These are phyloP conservation scores for Geum urbanum DNA, from an alignment of 306 rosid genomes.

Conservation along the genomic window DNA sequence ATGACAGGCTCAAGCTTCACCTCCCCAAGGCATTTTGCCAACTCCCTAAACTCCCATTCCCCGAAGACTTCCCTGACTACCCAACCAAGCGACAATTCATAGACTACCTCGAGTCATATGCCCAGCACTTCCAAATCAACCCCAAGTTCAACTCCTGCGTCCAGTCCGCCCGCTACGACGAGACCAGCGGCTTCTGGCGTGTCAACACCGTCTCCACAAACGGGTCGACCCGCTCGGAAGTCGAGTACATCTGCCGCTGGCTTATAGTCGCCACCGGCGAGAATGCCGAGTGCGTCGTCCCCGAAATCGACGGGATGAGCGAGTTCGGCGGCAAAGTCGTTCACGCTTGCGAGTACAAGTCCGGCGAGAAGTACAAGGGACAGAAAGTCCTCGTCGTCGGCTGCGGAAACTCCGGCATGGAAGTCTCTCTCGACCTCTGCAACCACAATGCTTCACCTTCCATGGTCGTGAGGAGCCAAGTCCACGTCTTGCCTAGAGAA, in stretches of 20 bases:
- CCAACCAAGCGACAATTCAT: constrained; percentile 76
- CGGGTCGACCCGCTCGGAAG: constrained; percentile 27
- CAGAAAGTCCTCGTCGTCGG: constrained; percentile 90
- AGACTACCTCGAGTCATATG: constrained; percentile 64
- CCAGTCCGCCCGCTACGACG: constrained; percentile 55
- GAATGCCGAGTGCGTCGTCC: constrained; percentile 76
- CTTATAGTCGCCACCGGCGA: constrained; percentile 93
- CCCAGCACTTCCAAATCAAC: constrained; percentile 51
- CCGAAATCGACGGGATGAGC: constrained; percentile 61
- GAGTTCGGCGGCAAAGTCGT: constrained; percentile 61
- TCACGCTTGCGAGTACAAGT: constrained; percentile 74
- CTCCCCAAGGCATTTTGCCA: constrained; percentile 94
- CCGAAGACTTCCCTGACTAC: constrained; percentile 70
- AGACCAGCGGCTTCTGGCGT: constrained; percentile 71
- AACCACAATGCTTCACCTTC: constrained; percentile 77
- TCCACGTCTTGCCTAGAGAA: constrained; percentile 82
- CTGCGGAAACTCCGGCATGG: constrained; percentile 97
- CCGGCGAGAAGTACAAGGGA: constrained; percentile 67
- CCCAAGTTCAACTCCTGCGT: constrained; percentile 78
- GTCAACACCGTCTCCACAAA: constrained; percentile 44
- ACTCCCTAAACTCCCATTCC: constrained; percentile 75
- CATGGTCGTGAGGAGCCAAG: constrained; percentile 85
- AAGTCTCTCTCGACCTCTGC: constrained; percentile 80
- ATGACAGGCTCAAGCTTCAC: constrained; percentile 83
- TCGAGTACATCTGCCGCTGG: constrained; percentile 81